phyloP scores from a whole-genome alignment of 495 filamentous ascomycete species.

The Penicillium pulvis region DNA sequence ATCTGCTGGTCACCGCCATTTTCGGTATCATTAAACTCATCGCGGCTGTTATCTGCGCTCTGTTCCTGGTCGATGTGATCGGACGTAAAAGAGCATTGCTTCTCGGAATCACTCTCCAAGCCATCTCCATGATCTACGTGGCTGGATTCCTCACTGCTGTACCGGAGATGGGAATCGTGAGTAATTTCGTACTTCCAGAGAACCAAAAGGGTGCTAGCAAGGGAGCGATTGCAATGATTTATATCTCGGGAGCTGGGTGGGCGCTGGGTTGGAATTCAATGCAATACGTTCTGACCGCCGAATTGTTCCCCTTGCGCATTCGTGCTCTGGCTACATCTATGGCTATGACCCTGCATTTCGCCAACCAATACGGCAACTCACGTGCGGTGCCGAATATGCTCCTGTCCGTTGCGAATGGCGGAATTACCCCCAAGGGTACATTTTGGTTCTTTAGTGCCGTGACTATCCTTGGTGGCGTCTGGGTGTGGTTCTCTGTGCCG shows the following conservation, averaged over 20 bases:
- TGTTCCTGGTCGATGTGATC: constrained; percentile 75
- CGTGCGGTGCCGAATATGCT: constrained; percentile 58
- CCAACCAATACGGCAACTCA: constrained; percentile 71
- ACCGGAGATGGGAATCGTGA: constrained; percentile 44
- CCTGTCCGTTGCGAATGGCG: constrained; percentile 45
- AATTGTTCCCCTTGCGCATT: constrained; percentile 68
- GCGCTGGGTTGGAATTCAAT: constrained; percentile 75
- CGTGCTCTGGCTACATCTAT: constrained; percentile 45
- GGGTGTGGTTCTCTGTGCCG: constrained; percentile 57
- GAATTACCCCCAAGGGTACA: constrained; percentile 54
- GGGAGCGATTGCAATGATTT: constrained; percentile 68
- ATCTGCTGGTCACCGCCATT: constrained; percentile 66
- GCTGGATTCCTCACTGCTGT: constrained; percentile 64
- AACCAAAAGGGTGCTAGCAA: constrained; percentile 42
- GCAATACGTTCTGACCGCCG: constrained; percentile 74
- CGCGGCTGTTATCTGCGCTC: constrained; percentile 62
- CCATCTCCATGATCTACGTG: constrained; percentile 67
- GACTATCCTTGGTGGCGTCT: constrained; percentile 58
- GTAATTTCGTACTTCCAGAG: constrained; percentile 31
- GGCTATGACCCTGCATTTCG: constrained; percentile 64
- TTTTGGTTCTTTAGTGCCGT: constrained; percentile 70
- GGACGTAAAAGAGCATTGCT: constrained; percentile 70
- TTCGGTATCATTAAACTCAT: constrained; percentile 72
- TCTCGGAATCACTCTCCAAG: constrained; percentile 63
- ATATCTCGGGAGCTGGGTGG: constrained; percentile 67